Evolutionary conservation across 148 eudicot genomes (phyloP), one percentile per base, ranked within the genome.

Genomic region (Gaultheria prostrata): DNA sequence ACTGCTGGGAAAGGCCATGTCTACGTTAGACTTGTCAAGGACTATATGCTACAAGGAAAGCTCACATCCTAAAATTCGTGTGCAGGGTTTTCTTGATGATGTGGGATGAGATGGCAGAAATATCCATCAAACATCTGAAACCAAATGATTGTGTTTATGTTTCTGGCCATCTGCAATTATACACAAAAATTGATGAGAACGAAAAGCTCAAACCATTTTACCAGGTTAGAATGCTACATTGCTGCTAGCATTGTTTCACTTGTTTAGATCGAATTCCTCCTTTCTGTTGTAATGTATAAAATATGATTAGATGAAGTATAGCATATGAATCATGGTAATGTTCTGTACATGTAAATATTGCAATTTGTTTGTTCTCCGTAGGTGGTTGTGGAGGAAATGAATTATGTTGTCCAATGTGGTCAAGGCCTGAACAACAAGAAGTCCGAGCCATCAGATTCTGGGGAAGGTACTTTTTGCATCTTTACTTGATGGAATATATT

Each of bases 91-190:
- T 69, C 2, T 84, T 95, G 85, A 77, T 46, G 48, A 89, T 94
- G 91, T 85, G 92, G 98, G 85, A 76, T 77, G 89, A 90, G 75
- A 88, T 94, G 86, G 98, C 95, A 26, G 88, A 89, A 80, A 83
- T 84, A 80, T 92, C 93, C 51, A 59, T 87, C 61, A 83, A 86
- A 33, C 94, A 94, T 92, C 71, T 95, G 84, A 92, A 93, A 82
- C 87, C 80, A 61, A 75, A 89, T 70, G 98, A 95, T 82, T 88
- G 81, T 79, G 84, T 95, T 46, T 94, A 91, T 80, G 93, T 95
- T 80, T 91, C 94, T 35, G 98, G 98, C 65, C 84, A 76, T 74
- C 85, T 95, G 10, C 84, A 82, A 59, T 92, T 93, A 73, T 88
- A 80, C 70, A 78, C 80, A 35, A 89, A 84, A 82, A 56, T 30